A percentile compares a stretch with the other conserved stretches of the same genome.
These are phyloP conservation scores for Holtermanniella nyarrowii DNA, from an alignment of 768 basidiomycete species.

Conservation along the genomic window DNA sequence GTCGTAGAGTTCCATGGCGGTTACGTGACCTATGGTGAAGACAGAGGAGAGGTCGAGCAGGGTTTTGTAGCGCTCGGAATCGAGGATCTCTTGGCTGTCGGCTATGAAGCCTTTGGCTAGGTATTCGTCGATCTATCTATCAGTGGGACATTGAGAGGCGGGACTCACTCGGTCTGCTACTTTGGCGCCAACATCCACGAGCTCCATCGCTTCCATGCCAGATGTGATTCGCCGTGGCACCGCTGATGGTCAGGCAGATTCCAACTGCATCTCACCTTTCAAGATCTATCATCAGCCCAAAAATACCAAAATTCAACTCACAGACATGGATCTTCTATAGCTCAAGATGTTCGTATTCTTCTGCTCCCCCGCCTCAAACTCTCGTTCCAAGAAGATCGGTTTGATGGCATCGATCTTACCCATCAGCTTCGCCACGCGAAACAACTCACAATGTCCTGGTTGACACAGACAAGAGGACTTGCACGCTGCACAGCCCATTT, in stretches of 20 bases:
- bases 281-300: constrained; percentile 14
- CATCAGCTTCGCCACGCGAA: background rate
- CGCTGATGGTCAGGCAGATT: too few relatives aligned
- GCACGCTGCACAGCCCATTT: constrained; percentile 23
- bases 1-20: constrained; percentile 33
- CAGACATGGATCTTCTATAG: constrained; percentile 37
- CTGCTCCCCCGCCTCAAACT: constrained; percentile 33
- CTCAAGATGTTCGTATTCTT: constrained; percentile 39
- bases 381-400: constrained; percentile 34
- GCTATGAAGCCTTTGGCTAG: constrained; percentile 24
- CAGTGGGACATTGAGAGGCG: background rate
- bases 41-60: constrained; percentile 32
- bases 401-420: constrained; percentile 37
- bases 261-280: constrained; percentile 14
- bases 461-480: constrained; percentile 34
- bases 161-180: constrained; percentile 32
- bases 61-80: constrained; percentile 22
- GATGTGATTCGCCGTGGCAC: constrained; percentile 31
- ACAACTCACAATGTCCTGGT: constrained; percentile 38
- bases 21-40: constrained; percentile 35
- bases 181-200: constrained; percentile 33
- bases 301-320: constrained; percentile 11
- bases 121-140: constrained; percentile 35
- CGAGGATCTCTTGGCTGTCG: constrained; percentile 29
- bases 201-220: constrained; percentile 32